A percentile compares a stretch with the other conserved stretches of the same genome.
Evolutionary conservation across 495 filamentous ascomycete species (phyloP).

Genomic region (Platismatia glauca): DNA sequence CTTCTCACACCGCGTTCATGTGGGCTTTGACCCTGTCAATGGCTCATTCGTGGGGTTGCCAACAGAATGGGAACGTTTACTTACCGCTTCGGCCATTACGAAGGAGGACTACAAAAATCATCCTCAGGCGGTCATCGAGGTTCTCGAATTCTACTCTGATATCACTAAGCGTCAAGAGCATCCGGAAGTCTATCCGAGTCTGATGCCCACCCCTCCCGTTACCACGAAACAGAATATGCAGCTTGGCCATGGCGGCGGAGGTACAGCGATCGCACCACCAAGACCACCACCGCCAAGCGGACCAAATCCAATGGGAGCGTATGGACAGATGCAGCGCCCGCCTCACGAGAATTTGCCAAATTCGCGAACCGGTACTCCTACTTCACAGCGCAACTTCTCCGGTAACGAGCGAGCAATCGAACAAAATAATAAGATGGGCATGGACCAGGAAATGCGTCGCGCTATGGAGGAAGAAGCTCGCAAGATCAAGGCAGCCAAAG

Average conservation of each 20-base stretch:
- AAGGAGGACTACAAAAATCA: constrained; percentile 97
- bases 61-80: constrained; percentile 89
- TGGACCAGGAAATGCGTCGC: constrained; percentile 42
- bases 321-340: constrained; percentile 28
- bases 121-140: constrained; percentile 95
- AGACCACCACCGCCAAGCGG: constrained; percentile 55
- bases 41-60: constrained; percentile 91
- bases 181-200: constrained; percentile 62
- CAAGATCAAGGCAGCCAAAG: constrained; percentile 29
- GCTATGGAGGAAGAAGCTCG: constrained; percentile 44
- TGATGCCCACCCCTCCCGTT: constrained; percentile 57
- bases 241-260: constrained; percentile 47
- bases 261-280: constrained; percentile 69
- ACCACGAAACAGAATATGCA: constrained; percentile 54
- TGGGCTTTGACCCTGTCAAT: constrained; percentile 89
- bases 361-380: constrained; percentile 34
- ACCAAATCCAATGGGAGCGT: constrained; percentile 24
- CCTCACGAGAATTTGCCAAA: constrained; percentile 22
- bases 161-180: constrained; percentile 81
- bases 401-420: constrained; percentile 25
- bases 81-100: constrained; percentile 92
- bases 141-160: constrained; percentile 94
- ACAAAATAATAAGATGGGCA: constrained; percentile 38
- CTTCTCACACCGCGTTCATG: constrained; percentile 92
- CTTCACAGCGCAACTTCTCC: constrained; percentile 27